Percentiles rank a stretch among this genome's conserved stretches.
These are phyloP conservation scores for Lichtheimia ramosa DNA, from an alignment of 371 early-diverging fungal genomes.

Conservation along the genomic window DNA sequence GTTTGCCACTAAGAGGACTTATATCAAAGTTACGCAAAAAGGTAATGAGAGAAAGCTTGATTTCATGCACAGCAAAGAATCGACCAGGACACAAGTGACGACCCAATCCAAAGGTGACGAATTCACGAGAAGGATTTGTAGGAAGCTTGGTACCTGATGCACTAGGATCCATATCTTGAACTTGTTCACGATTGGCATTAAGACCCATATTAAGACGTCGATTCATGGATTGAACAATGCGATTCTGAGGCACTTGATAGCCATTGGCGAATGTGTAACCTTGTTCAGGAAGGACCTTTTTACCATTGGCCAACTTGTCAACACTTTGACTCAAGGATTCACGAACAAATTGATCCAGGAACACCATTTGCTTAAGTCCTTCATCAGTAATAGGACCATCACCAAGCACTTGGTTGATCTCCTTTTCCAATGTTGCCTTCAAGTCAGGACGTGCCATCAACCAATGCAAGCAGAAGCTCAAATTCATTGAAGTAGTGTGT, in stretches of 20 bases:
- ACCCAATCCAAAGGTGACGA: constrained; percentile 35
- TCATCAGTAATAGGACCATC: constrained; percentile 24
- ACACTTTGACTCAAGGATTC: constrained; percentile 34
- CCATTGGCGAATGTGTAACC: constrained; percentile 39
- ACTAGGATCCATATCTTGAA: constrained; percentile 30
- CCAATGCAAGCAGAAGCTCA: constrained; percentile 30
- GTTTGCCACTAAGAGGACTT: constrained; percentile 19
- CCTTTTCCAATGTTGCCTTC: constrained; percentile 14
- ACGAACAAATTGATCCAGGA: constrained; percentile 34
- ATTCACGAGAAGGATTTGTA: constrained; percentile 26
- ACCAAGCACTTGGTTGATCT: constrained; percentile 27
- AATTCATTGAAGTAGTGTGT: constrained; percentile 33
- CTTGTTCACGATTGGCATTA: constrained; percentile 7
- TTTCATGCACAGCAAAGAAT: constrained; percentile 53
- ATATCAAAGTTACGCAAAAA: constrained; percentile 26
- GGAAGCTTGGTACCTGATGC: constrained; percentile 15
- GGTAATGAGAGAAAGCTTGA: constrained; percentile 32
- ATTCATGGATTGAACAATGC: constrained; percentile 17
- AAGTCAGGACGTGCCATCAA: constrained; percentile 37
- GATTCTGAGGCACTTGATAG: constrained; percentile 35
- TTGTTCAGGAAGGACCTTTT: constrained; percentile 19
- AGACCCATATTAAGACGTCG: constrained; percentile 33
- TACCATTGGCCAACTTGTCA: constrained; percentile 28
- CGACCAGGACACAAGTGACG: constrained; percentile 46
- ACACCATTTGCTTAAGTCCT: constrained; percentile 25